These are phyloP conservation scores for Trametes meyenii DNA, from an alignment of 768 basidiomycete genomes.

Conservation along the genomic window DNA sequence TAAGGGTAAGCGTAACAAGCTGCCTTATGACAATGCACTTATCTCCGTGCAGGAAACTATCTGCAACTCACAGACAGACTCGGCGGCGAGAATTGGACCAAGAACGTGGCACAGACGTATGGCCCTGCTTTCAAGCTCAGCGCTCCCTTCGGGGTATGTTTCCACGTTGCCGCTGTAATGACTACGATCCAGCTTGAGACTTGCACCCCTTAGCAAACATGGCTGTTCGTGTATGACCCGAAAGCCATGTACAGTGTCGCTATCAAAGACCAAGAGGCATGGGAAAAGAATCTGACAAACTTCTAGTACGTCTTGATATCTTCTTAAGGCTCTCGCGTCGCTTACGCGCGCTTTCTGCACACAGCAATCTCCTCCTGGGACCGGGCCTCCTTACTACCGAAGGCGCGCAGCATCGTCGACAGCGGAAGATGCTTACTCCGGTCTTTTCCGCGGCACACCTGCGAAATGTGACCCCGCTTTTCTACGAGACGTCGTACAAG, in stretches of 20 bases:
- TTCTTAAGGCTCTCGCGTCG: neutral
- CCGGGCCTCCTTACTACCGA: conserved; percentile 43
- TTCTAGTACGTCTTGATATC: conserved; percentile 40
- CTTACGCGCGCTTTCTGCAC: neutral
- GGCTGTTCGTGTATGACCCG: conserved; percentile 51
- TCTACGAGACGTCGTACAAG: conserved; percentile 10
- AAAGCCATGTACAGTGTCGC: conserved; percentile 50
- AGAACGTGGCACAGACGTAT: conserved; percentile 29
- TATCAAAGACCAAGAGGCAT: conserved; percentile 49
- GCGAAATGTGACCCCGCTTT: conserved; percentile 13
- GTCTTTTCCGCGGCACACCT: conserved; percentile 24
- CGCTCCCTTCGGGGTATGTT: conserved; percentile 49
- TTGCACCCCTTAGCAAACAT: conserved; percentile 39
- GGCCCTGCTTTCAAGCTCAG: conserved; percentile 48
- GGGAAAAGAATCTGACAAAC: conserved; percentile 46
- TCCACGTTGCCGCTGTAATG: neutral
- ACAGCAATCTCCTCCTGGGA: conserved; percentile 45
- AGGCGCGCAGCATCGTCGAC: conserved; percentile 22
- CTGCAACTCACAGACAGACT: neutral
- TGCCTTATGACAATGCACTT: neutral
- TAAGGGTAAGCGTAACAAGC: neutral
- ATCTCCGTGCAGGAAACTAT: neutral
- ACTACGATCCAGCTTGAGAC: neutral
- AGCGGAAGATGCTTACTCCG: conserved; percentile 32
- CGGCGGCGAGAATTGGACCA: neutral